These are phyloP conservation scores for Talaromyces pinophilus DNA, from an alignment of 2,329 filamentous ascomycete genomes.

Conservation along the genomic window DNA sequence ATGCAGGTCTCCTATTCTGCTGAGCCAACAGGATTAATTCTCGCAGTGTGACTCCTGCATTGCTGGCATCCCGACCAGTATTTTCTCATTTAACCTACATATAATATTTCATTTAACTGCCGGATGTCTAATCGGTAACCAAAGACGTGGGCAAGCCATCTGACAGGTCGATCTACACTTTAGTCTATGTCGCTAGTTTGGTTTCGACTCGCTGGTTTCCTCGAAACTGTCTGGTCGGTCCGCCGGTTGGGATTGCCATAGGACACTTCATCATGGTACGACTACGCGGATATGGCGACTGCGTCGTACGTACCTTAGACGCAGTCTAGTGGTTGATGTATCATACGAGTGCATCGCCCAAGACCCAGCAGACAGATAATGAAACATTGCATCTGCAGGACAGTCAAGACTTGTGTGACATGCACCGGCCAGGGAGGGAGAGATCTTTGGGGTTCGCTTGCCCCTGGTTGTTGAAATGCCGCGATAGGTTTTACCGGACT, in stretches of 20 bases:
- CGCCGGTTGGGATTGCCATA: neutral
- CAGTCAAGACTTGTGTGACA: constrained; percentile 2
- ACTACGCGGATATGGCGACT: neutral
- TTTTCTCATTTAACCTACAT: neutral
- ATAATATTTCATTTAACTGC: neutral
- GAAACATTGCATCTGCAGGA: constrained; percentile 4
- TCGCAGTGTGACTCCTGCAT: constrained; percentile 3
- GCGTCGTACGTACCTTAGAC: neutral
- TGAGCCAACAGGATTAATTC: neutral
- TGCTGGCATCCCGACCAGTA: neutral
- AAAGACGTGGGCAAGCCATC: neutral
- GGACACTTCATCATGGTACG: neutral
- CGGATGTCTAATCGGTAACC: neutral
- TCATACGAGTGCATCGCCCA: neutral
- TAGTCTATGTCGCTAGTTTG: neutral
- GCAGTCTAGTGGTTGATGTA: neutral
- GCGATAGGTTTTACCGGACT: neutral
- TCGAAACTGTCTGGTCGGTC: neutral
- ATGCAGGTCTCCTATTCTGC: constrained; percentile 9
- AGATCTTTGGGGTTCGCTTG: neutral
- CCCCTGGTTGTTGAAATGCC: neutral
- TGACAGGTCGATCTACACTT: constrained; percentile 13
- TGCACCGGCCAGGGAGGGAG: neutral
- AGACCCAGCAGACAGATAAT: neutral
- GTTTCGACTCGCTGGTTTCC: neutral